Conservation (phyloP, 2,329 filamentous ascomycete genomes). For the Tolypocladium cylindrosporum region DNA sequence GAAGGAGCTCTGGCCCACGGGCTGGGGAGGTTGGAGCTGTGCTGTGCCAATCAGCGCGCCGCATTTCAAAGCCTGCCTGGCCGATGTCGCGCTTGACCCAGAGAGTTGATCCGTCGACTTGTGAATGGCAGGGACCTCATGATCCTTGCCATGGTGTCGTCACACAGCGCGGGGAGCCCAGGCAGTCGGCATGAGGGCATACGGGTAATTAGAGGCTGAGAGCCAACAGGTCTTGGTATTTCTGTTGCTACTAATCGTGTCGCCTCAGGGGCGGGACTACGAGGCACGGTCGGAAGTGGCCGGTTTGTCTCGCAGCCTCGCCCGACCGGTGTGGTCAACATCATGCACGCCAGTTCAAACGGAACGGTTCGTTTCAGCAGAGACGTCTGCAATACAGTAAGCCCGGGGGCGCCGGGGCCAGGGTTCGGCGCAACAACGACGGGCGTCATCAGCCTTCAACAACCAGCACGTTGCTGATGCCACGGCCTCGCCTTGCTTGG, state of each 20-base stretch:
- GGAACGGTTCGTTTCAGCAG: not conserved
- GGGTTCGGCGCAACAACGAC: not conserved
- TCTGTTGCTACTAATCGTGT: not conserved
- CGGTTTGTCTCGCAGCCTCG: not conserved
- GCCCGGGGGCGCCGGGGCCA: not conserved
- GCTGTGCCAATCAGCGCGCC: slow-evolving; percentile 18
- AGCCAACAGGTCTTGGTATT: not conserved
- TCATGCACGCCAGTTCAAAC: not conserved
- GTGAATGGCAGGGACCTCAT: slow-evolving; percentile 6
- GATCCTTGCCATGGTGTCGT: slow-evolving; percentile 3
- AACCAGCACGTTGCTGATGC: not conserved
- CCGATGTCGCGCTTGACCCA: slow-evolving; percentile 21
- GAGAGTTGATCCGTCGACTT: slow-evolving; percentile 1
- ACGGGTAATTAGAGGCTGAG: not conserved
- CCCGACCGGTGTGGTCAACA: not conserved
- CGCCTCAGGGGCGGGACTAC: not conserved
- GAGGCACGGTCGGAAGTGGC: not conserved
- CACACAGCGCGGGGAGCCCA: not conserved
- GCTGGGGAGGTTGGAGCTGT: not conserved
- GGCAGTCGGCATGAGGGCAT: not conserved
- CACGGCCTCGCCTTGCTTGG: not conserved
- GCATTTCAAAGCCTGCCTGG: slow-evolving; percentile 17
- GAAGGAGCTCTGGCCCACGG: not conserved
- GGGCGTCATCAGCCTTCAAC: not conserved
- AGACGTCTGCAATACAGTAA: not conserved